Conservation (phyloP, 2,329 filamentous ascomycete species). For the Daldinia sp. region DNA sequence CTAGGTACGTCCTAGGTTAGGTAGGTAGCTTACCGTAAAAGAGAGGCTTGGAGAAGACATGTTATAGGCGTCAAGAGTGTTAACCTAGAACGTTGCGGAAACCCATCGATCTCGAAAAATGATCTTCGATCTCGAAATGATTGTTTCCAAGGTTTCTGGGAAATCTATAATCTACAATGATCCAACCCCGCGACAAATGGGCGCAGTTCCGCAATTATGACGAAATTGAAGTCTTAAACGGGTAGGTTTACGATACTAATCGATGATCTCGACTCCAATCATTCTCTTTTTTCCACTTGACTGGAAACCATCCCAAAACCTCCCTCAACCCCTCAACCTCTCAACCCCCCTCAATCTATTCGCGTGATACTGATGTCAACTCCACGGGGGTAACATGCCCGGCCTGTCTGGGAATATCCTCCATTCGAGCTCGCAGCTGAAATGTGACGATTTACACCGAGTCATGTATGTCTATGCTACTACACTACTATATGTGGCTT, state of each 20-base stretch:
- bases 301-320: slow-evolving; percentile 9
- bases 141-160: slow-evolving; percentile 18
- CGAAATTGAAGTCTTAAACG: slow-evolving; percentile 26
- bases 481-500: background rate
- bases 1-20: background rate
- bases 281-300: slow-evolving; percentile 1
- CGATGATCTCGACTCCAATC: slow-evolving; percentile 20
- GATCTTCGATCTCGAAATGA: slow-evolving; percentile 19
- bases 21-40: background rate
- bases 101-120: slow-evolving; percentile 2
- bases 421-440: background rate
- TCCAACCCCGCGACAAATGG: slow-evolving; percentile 29
- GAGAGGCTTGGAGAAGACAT: background rate
- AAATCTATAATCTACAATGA: slow-evolving; percentile 13
- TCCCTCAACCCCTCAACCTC: too few species aligned
- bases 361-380: slow-evolving; percentile 5
- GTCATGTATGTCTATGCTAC: background rate
- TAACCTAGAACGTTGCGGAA: background rate
- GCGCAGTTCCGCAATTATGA: slow-evolving; percentile 34
- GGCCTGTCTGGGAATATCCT: background rate
- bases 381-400: slow-evolving; percentile 2
- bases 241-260: slow-evolving; percentile 27
- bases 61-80: background rate
- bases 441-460: background rate
- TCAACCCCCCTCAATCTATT: background rate